Evolutionary conservation across 2,329 filamentous ascomycete species (phyloP).

Genomic region (Fusarium sp.): DNA sequence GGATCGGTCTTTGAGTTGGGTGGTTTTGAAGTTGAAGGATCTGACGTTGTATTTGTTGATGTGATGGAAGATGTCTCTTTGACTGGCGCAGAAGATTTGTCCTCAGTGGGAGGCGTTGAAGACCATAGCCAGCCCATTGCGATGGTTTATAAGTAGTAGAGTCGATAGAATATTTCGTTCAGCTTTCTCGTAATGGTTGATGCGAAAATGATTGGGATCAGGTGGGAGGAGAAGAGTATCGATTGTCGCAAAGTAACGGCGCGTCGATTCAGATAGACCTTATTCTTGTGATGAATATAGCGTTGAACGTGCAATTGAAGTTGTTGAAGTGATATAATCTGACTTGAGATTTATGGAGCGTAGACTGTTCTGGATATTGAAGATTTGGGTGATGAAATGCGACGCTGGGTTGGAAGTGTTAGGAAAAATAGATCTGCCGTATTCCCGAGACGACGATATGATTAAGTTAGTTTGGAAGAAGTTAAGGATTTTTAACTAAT

Average conservation of each 20-base stretch:
- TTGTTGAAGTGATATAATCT: constrained; percentile 4
- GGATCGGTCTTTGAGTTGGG: constrained; percentile 56
- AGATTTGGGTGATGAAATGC: constrained; percentile 19
- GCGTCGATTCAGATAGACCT: neutral
- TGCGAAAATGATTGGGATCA: neutral
- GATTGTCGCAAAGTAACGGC: neutral
- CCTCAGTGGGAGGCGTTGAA: constrained; percentile 47
- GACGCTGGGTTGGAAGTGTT: neutral
- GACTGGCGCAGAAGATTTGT: constrained; percentile 43
- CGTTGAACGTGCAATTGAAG: constrained; percentile 1
- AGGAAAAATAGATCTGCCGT: constrained; percentile 49
- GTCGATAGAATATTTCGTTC: neutral
- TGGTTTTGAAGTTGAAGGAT: constrained; percentile 19
- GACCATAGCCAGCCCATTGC: constrained; percentile 75
- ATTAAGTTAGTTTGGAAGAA: neutral
- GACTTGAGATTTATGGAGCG: neutral
- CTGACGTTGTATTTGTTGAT: constrained; percentile 28
- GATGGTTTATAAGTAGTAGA: constrained; percentile 13
- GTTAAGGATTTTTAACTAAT: neutral
- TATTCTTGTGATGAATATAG: constrained; percentile 7
- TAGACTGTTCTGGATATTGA: constrained; percentile 20
- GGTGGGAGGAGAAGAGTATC: neutral
- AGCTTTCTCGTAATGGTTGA: neutral
- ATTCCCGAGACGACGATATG: constrained; percentile 23
- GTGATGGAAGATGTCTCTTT: constrained; percentile 42